Percentiles rank a stretch among this genome's conserved stretches.
phyloP scores from a whole-genome alignment of 257 asterid species.

The Solanum tacnaense region DNA sequence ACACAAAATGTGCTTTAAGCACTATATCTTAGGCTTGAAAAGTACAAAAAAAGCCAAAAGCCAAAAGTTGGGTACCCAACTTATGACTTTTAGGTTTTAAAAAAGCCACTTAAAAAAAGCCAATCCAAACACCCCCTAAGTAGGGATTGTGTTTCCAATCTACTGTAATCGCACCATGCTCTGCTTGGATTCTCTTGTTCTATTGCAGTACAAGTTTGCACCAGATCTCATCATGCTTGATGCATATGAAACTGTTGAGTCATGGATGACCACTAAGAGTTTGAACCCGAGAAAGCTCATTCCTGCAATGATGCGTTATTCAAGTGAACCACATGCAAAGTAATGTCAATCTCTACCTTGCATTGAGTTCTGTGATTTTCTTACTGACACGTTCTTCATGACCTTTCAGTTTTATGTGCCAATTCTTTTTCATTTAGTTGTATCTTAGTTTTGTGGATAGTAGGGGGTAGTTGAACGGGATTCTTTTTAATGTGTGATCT shows the following conservation, averaged over 20 bases:
- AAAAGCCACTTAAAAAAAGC: background rate
- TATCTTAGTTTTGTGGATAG: background rate
- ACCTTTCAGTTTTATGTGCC: background rate
- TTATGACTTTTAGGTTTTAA: background rate
- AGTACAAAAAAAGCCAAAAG: background rate
- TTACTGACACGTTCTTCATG: background rate
- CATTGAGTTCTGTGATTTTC: background rate
- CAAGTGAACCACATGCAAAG: constrained; percentile 96
- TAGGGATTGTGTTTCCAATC: background rate
- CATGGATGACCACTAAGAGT: constrained; percentile 90
- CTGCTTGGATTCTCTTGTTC: constrained; percentile 3
- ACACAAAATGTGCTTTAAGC: background rate
- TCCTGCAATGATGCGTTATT: constrained; percentile 99
- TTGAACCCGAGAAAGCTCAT: constrained; percentile 89
- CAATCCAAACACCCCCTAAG: background rate
- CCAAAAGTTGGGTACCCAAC: background rate
- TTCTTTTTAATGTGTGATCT: background rate
- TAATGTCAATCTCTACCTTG: constrained; percentile 25
- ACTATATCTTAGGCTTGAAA: background rate
- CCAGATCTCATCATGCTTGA: constrained; percentile 96
- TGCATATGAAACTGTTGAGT: constrained; percentile 98
- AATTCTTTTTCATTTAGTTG: background rate
- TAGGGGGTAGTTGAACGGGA: background rate
- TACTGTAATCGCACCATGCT: background rate
- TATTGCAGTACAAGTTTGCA: constrained; percentile 89